phyloP scores from a whole-genome alignment of 495 filamentous ascomycete species.

The Parachaetomium inaequale region DNA sequence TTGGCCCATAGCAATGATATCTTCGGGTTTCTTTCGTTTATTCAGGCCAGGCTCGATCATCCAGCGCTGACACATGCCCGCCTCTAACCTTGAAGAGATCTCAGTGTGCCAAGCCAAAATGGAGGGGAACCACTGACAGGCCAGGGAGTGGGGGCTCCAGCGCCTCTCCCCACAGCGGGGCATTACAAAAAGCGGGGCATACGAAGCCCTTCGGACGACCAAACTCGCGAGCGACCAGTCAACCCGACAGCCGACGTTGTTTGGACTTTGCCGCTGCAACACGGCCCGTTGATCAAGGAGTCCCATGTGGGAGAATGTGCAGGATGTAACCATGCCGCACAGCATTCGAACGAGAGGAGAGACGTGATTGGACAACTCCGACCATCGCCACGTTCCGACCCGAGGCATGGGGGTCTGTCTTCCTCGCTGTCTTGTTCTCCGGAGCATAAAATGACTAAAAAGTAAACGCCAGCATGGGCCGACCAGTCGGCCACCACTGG shows the following conservation, averaged over 20 bases:
- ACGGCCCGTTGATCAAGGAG: background rate
- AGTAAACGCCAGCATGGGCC: too few relatives aligned
- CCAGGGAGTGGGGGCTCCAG: background rate
- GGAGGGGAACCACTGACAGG: background rate
- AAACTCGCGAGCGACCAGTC: background rate
- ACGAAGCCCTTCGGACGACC: too few relatives aligned
- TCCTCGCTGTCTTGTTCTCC: too few relatives aligned
- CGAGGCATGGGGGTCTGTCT: too few relatives aligned
- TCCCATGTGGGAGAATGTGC: background rate
- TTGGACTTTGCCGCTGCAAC: background rate
- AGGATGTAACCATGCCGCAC: background rate
- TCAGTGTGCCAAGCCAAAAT: background rate
- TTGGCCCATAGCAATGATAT: too few relatives aligned
- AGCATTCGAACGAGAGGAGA: background rate
- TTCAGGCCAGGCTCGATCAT: too few relatives aligned
- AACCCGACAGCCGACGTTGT: background rate
- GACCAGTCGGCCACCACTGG: too few relatives aligned
- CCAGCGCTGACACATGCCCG: too few relatives aligned
- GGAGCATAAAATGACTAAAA: too few relatives aligned
- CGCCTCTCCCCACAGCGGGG: too few relatives aligned
- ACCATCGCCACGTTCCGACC: background rate
- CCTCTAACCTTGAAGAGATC: too few relatives aligned
- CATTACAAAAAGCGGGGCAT: background rate
- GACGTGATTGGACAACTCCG: background rate
- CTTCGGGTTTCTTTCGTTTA: too few relatives aligned